Conservation (phyloP, 2,329 filamentous ascomycete species). For the Fusarium pininemorale region DNA sequence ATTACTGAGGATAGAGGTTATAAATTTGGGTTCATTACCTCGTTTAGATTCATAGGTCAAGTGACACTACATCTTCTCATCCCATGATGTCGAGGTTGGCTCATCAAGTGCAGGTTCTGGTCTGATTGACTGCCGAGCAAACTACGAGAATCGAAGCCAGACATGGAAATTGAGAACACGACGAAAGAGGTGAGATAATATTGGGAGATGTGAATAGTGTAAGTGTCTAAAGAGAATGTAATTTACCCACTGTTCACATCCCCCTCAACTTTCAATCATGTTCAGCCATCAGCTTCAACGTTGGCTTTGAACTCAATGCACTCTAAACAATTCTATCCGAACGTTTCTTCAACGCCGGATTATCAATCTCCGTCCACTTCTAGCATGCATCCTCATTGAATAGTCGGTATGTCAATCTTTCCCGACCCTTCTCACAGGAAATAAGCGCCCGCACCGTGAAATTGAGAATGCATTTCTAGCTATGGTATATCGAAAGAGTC, state of each 20-base stretch:
- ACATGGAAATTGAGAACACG: no score
- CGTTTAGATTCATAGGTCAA: neutral
- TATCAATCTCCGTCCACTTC: no score
- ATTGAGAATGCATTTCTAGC: neutral
- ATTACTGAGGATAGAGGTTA: fast-evolving
- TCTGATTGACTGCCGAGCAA: neutral
- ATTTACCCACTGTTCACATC: neutral
- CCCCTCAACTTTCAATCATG: neutral
- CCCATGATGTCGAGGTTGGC: neutral
- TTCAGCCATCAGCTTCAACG: neutral
- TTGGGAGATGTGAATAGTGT: no score
- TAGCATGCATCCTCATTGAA: no score
- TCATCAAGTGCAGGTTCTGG: neutral
- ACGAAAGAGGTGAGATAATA: no score
- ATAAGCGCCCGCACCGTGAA: neutral
- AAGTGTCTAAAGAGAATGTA: neutral
- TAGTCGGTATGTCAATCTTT: no score
- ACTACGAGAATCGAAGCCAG: neutral
- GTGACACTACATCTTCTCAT: neutral
- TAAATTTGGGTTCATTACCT: fast-evolving
- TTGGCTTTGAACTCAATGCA: neutral
- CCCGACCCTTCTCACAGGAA: neutral
- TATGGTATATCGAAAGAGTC: no score
- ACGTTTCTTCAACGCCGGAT: no score
- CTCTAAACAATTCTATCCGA: no score